A percentile compares a stretch with the other conserved stretches of the same genome.
Conservation (phyloP, 768 basidiomycete species). For the Ephemerocybe angulata region DNA sequence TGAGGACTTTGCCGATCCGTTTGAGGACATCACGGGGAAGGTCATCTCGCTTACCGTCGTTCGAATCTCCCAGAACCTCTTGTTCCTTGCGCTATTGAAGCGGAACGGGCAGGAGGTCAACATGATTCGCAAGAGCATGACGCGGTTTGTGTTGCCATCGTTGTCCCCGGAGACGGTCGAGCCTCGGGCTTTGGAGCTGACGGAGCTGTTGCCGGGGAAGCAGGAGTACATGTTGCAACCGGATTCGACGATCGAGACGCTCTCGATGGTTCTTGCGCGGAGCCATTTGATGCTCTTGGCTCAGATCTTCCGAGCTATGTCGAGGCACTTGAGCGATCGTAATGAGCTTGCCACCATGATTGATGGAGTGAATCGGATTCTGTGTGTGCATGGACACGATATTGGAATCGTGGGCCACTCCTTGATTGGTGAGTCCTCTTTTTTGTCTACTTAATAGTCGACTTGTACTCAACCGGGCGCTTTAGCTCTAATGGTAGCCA, state of each 20-base stretch:
- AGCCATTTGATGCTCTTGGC: conserved; percentile 67
- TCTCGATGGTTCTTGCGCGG: conserved; percentile 62
- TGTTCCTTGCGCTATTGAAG: conserved; percentile 62
- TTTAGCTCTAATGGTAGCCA: conserved; percentile 68
- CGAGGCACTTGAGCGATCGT: conserved; percentile 65
- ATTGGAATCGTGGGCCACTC: conserved; percentile 74
- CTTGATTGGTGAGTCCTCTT: conserved; percentile 55
- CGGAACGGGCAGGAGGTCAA: conserved; percentile 67
- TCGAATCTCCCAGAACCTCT: conserved; percentile 66
- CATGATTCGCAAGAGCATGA: conserved; percentile 60
- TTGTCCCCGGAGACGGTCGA: conserved; percentile 32
- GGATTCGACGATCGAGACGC: conserved; percentile 24
- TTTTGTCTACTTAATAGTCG: neutral
- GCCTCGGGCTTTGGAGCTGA: conserved; percentile 46
- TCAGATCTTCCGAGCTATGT: conserved; percentile 70
- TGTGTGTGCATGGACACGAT: conserved; percentile 67
- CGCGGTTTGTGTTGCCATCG: conserved; percentile 56
- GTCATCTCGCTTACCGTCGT: conserved; percentile 59
- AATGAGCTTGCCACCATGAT: conserved; percentile 62
- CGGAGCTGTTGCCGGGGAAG: conserved; percentile 14
- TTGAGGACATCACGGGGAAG: conserved; percentile 35
- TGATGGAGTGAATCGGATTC: conserved; percentile 68
- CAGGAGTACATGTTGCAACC: conserved; percentile 10
- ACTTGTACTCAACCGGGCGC: conserved; percentile 1
- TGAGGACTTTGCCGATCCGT: conserved; percentile 31